Conservation (phyloP, 352 stramenopile genomes). For the Pythium rhizo-oryzae region DNA sequence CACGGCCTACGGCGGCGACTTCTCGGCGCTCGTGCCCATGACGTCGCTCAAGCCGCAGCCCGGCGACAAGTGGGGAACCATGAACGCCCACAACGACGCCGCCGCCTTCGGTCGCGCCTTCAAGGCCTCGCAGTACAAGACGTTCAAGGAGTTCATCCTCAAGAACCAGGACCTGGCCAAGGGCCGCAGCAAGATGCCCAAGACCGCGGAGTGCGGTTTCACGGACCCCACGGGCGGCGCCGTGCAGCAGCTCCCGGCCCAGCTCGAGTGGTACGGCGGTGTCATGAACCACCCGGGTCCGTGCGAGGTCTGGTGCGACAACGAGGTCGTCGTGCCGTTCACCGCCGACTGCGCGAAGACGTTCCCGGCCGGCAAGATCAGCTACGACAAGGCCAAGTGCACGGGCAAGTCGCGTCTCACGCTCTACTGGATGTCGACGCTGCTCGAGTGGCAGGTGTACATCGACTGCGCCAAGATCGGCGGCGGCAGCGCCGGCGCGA, state of each 20-base stretch:
- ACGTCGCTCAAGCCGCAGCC: background rate
- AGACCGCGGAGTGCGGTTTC: constrained; percentile 41
- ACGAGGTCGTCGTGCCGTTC: constrained; percentile 32
- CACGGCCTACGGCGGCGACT: constrained; percentile 5
- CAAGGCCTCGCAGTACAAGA: constrained; percentile 47
- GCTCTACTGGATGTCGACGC: constrained; percentile 58
- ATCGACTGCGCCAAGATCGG: constrained; percentile 26
- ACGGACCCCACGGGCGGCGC: constrained; percentile 37
- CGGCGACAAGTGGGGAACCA: background rate
- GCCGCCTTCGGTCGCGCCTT: constrained; percentile 19
- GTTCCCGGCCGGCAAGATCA: constrained; percentile 37
- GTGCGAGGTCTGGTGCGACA: constrained; percentile 48
- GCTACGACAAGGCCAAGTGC: constrained; percentile 41
- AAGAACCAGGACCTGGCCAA: constrained; percentile 38
- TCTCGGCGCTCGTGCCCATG: constrained; percentile 9
- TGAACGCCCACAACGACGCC: constrained; percentile 6
- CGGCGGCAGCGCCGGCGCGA: background rate
- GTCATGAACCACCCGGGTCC: constrained; percentile 39
- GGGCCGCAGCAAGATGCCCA: constrained; percentile 23
- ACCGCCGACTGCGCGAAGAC: constrained; percentile 38
- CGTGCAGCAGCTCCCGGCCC: constrained; percentile 30
- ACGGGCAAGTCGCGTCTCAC: constrained; percentile 37
- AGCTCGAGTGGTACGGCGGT: constrained; percentile 47
- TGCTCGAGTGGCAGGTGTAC: constrained; percentile 64
- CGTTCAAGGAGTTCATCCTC: constrained; percentile 44